These are phyloP conservation scores for Rheum nobile DNA, from an alignment of 148 eudicot genomes.

Conservation along the genomic window DNA sequence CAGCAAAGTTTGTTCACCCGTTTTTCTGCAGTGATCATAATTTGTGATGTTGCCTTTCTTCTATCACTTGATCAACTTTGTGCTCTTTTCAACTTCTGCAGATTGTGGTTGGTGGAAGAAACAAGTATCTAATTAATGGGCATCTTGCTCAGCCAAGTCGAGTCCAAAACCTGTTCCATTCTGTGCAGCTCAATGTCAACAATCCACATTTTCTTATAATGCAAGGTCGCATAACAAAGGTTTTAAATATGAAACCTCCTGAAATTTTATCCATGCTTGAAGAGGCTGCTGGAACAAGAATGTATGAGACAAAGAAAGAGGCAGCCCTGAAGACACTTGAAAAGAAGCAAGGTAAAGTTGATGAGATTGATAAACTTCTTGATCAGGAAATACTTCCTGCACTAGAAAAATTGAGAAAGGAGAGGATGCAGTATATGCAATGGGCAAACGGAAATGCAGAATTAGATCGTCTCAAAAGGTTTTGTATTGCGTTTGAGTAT, in stretches of 20 bases:
- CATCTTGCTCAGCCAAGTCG: conserved; percentile 99
- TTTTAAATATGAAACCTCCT: conserved; percentile 97
- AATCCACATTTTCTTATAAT: conserved; percentile 97
- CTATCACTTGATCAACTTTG: not conserved
- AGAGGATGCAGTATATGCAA: conserved; percentile 91
- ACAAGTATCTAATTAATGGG: conserved; percentile 91
- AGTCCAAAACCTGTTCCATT: conserved; percentile 96
- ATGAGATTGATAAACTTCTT: conserved; percentile 89
- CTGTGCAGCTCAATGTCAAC: conserved; percentile 95
- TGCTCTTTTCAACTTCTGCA: conserved; percentile 24
- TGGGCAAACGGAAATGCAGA: conserved; percentile 96
- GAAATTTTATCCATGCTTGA: conserved; percentile 98
- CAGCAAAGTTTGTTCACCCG: not conserved
- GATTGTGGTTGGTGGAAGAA: conserved; percentile 99
- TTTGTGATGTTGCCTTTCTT: not conserved
- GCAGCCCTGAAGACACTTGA: conserved; percentile 89
- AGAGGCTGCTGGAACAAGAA: conserved; percentile 99
- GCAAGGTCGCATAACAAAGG: conserved; percentile 99
- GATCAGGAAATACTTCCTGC: conserved; percentile 89
- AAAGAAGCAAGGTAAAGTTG: conserved; percentile 83
- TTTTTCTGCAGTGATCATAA: not conserved
- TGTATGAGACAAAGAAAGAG: conserved; percentile 99
- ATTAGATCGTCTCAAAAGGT: conserved; percentile 77
- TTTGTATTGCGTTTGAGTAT: conserved; percentile 90
- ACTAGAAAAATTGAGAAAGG: conserved; percentile 86